Base-by-base conservation (phyloP, 805 yeast genomes). In the Starmerella potacharoeniae region DNA sequence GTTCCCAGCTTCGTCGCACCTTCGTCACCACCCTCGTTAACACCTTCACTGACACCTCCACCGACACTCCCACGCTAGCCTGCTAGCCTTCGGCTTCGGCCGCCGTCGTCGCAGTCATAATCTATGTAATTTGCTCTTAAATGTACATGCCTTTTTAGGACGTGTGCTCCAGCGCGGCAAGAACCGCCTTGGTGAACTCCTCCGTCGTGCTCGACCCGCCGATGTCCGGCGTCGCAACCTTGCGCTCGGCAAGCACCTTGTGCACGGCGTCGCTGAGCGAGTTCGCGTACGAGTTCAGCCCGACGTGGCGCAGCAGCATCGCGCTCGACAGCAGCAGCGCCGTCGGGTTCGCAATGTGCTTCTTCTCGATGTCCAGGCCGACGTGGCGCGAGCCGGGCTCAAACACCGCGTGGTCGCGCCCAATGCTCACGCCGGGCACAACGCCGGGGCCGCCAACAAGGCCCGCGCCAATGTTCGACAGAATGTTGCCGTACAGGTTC, bases 341-440 rank as follows among this genome's bases (percentile, higher is more conserved):
- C 59, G 97, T 87, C 71, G 98, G 98, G 82, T 91, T 91, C 62
- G 97, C 97, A 61, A 87, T 79, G 78, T 88, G 86, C 74, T 86
- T 81, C 69, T 95, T 97, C 78, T 86, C 79, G 72, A 93, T 86
- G 74, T 91, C 97, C 66, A 91, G 79, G 74, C 97, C 97, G 68
- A 90, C 97, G 77, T 90, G 97, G 80, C 98, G 86, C 77, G 97
- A 90, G 75, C 97, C 98, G 67, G 98, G 97, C 79, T 91, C 98
- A 73, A 93, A 91, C 59, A 91, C 95, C 55, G 97, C 97, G 72
- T 84, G 84, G 67, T 91, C 97, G 74, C 95, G 84, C 74, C 98
- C 98, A 64, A 86, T 90, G 79, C 89, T 88, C 68, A 95, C 96
- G 75, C 97, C 97, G 65, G 98, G 97, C 55, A 91, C 96, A 66